Percentiles rank a stretch among this genome's conserved stretches.
These are phyloP conservation scores for Myrica gale DNA, from an alignment of 306 rosid species.

Conservation along the genomic window DNA sequence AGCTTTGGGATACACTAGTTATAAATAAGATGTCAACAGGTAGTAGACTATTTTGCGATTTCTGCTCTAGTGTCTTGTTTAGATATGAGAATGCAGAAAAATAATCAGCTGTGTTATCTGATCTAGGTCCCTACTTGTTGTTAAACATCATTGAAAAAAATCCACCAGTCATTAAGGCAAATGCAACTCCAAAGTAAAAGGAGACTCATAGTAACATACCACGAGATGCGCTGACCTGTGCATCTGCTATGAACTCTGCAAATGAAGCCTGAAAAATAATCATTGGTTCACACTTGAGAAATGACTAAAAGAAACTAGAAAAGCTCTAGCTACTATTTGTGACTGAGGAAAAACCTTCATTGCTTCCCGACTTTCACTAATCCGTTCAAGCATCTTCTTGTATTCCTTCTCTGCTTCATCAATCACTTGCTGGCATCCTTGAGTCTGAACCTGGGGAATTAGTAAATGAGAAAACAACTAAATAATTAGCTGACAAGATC, in stretches of 20 bases:
- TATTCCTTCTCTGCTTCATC: constrained; percentile 23
- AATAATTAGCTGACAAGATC: not conserved
- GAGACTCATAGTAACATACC: constrained; percentile 41
- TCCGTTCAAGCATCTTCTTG: constrained; percentile 61
- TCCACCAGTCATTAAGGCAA: not conserved
- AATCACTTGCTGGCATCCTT: not conserved
- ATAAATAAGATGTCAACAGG: not conserved
- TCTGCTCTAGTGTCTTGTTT: not conserved
- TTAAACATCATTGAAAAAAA: not conserved
- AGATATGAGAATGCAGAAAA: no score
- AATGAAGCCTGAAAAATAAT: constrained; percentile 62
- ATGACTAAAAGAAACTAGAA: constrained; percentile 4
- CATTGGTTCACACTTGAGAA: constrained; percentile 4
- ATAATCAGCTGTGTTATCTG: not conserved
- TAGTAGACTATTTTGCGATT: not conserved
- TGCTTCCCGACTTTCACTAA: constrained; percentile 63
- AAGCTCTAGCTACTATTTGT: not conserved
- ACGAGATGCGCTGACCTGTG: constrained; percentile 63
- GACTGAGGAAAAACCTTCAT: constrained; percentile 54
- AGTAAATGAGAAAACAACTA: not conserved
- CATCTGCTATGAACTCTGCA: constrained; percentile 70
- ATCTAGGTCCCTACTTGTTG: not conserved
- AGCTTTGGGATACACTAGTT: not conserved
- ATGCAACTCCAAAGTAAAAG: not conserved
- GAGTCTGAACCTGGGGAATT: not conserved